Percentiles rank a stretch among this genome's conserved stretches.
These are phyloP conservation scores for Debaryomyces sp. DNA, from an alignment of 1,139 yeast genomes.

Conservation along the genomic window DNA sequence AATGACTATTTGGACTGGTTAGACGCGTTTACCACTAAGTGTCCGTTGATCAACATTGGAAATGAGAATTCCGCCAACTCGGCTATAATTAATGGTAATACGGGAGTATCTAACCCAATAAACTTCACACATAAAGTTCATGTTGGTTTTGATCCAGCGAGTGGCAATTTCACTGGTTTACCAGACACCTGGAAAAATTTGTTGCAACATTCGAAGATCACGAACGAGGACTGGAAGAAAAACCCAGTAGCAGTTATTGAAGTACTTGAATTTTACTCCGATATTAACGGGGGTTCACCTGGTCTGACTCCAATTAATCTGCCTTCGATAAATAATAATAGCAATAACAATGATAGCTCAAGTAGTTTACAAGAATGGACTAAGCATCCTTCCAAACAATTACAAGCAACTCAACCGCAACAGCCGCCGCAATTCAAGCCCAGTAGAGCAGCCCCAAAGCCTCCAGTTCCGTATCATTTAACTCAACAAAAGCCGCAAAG, in stretches of 20 bases:
- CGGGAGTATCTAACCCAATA: constrained; percentile 78
- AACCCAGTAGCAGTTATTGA: constrained; percentile 89
- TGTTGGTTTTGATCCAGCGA: constrained; percentile 66
- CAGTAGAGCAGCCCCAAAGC: constrained; percentile 46
- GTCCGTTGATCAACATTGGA: constrained; percentile 62
- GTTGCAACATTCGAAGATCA: constrained; percentile 74
- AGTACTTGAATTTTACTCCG: constrained; percentile 82
- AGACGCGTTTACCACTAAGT: constrained; percentile 83
- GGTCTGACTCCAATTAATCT: constrained; percentile 33
- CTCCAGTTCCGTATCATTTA: constrained; percentile 46
- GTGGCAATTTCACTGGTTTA: constrained; percentile 75
- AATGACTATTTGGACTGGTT: constrained; percentile 88
- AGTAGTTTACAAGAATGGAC: constrained; percentile 43
- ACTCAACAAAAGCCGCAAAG: constrained; percentile 23
- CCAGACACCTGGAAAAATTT: constrained; percentile 81
- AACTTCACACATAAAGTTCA: constrained; percentile 73
- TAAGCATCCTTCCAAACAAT: constrained; percentile 34
- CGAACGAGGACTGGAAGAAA: constrained; percentile 81
- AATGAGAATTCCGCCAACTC: constrained; percentile 21
- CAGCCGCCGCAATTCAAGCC: constrained; percentile 33
- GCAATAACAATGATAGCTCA: constrained; percentile 10
- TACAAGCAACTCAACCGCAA: constrained; percentile 15
- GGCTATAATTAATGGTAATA: constrained; percentile 39
- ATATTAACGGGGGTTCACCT: constrained; percentile 42
- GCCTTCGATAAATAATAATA: constrained; percentile 19